Evolutionary conservation across 192 early-diverging fungal species (phyloP).

Genomic region (Linderina pennispora): DNA sequence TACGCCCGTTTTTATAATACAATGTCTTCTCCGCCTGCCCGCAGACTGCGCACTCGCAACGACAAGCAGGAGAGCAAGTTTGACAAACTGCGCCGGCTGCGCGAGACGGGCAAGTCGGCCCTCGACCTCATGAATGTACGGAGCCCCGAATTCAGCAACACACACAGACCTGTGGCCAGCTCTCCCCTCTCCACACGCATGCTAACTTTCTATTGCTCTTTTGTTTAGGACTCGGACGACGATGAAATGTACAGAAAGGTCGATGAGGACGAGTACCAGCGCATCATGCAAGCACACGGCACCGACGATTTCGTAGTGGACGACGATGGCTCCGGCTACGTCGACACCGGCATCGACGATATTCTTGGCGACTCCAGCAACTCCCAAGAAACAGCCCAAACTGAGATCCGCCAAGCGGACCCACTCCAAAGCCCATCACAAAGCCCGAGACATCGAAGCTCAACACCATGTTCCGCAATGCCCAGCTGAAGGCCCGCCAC

Average conservation of each 20-base stretch:
- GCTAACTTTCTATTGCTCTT: neutral
- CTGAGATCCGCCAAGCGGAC: neutral
- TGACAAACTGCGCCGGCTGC: constrained; percentile 31
- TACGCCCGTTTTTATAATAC: neutral
- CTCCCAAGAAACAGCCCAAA: neutral
- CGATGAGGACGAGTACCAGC: constrained; percentile 40
- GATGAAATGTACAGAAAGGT: constrained; percentile 30
- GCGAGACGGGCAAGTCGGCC: constrained; percentile 33
- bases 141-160: too few relatives aligned
- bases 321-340: constrained; percentile 39
- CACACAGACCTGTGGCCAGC: too few relatives aligned
- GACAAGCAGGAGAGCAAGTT: constrained; percentile 25
- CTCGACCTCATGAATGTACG: constrained; percentile 6
- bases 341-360: constrained; percentile 21
- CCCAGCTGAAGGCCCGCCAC: constrained; percentile 17
- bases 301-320: constrained; percentile 42
- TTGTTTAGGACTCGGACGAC: constrained; percentile 1
- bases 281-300: constrained; percentile 4
- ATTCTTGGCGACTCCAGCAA: constrained; percentile 9
- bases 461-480: constrained; percentile 36
- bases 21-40: constrained; percentile 19
- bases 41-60: constrained; percentile 18
- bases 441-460: constrained; percentile 1
- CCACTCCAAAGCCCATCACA: neutral
- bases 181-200: constrained; percentile 2